These are phyloP conservation scores for Laguncularia racemosa DNA, from an alignment of 345 rosid species.

Conservation along the genomic window DNA sequence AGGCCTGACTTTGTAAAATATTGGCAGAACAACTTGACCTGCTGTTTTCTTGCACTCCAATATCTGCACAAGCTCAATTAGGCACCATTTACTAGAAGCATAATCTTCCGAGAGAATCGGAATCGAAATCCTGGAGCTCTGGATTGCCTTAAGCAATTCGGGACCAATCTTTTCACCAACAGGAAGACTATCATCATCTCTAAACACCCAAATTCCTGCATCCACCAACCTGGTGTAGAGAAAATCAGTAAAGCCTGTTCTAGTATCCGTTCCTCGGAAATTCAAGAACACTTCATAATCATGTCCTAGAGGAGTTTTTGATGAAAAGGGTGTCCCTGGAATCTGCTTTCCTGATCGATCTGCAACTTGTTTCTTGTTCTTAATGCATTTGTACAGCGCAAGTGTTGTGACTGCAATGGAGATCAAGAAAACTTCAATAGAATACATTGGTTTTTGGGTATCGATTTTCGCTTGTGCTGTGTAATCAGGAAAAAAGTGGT, in stretches of 20 bases:
- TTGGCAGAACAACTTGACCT: no score
- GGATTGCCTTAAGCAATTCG: background rate
- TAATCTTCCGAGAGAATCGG: slow-evolving; percentile 1
- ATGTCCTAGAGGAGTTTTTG: no score
- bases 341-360: no score
- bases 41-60: background rate
- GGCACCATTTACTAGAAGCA: slow-evolving; percentile 6
- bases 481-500: no score
- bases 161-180: background rate
- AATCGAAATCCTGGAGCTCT: background rate
- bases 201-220: background rate
- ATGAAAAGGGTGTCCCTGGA: no score
- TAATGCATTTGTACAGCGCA: no score
- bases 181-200: background rate
- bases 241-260: background rate
- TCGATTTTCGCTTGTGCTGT: no score
- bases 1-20: background rate
- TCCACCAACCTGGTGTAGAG: background rate
- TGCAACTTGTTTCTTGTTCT: no score
- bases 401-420: no score
- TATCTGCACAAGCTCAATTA: background rate
- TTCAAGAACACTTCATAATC: slow-evolving; percentile 5
- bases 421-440: no score
- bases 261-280: slow-evolving; percentile 3
- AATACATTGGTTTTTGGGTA: no score